Evolutionary conservation across 192 early-diverging fungal genomes (phyloP), one percentile per base, ranked within the genome.

Genomic region (Chytriomyces confervae): DNA sequence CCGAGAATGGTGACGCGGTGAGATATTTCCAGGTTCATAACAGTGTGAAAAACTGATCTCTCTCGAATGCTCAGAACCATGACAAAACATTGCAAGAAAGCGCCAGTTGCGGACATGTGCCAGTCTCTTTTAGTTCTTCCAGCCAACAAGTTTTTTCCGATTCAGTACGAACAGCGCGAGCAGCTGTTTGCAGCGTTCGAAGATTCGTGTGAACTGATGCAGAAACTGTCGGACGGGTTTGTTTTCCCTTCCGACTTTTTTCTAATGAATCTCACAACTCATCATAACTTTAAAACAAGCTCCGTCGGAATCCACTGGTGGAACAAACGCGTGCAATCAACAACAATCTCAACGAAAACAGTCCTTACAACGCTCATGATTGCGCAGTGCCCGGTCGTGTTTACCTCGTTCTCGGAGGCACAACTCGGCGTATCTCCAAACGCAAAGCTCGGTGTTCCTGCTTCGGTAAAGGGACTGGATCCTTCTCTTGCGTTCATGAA

Each of bases 281-380:
- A 57, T 57, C 53, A 18, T 2, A 18, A 1, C 53, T 11, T 20
- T 2, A 57, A 57, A 57, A 57, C 20, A 60, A 69, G 69, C 50
- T 60, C 51, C 20, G 27, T 72, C 20, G 69, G 69, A 50, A 23
- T 72, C 7, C 69, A 72, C 44, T 72, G 49, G 43, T 72, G 69
- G 69, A 23, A 72, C 36, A 72, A 68, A 48, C 66, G 66, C 13
- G 16, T 68, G 6, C 18, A 43, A 18, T 20, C 18, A 36, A 43
- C n/a, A 18, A 27, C 7, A 23, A 46, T 68, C 13, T n/a, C 18
- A 43, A 68, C 20, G 66, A 43, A 16, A 13, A 36, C 66, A 16
- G 44, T 48, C 11, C 27, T 68, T 11, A 8, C 18, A 43, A 48
- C 47, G 7, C 18, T 47, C 7, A 43, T 68, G 29, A 48, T 47